Evolutionary conservation across 805 yeast genomes (phyloP).

Genomic region (Wickerhamomyces rabaulensis): DNA sequence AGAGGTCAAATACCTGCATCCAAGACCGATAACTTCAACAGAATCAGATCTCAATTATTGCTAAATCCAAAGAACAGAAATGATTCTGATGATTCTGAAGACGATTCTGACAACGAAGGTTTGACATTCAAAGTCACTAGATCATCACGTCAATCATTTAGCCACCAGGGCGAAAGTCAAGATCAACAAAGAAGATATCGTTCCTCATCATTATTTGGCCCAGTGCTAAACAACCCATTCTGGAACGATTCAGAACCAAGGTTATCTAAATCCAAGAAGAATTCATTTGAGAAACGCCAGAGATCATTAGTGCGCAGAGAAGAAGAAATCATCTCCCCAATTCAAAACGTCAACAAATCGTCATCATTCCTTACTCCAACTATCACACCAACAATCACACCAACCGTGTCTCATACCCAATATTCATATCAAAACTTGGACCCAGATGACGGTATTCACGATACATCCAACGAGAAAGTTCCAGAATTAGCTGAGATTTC

Average conservation of each 20-base stretch:
- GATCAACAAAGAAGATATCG: conserved; percentile 20
- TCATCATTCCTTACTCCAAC: conserved; percentile 2
- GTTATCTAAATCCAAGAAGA: conserved; percentile 2
- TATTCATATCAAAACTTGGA: conserved; percentile 20
- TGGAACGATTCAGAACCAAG: conserved; percentile 9
- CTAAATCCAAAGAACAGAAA: conserved; percentile 9
- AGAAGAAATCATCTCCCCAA: conserved; percentile 11
- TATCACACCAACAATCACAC: conserved; percentile 10
- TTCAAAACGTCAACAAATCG: not conserved
- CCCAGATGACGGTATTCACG: conserved; percentile 21
- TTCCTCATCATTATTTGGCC: conserved; percentile 23
- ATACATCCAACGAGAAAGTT: conserved; percentile 4
- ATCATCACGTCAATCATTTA: conserved; percentile 9
- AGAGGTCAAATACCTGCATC: conserved; percentile 13
- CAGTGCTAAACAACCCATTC: conserved; percentile 19
- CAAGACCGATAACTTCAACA: conserved; percentile 9
- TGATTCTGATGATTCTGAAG: conserved; percentile 10
- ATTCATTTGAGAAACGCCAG: conserved; percentile 12
- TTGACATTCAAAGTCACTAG: conserved; percentile 20
- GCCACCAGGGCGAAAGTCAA: not conserved
- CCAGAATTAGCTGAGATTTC: conserved; percentile 23
- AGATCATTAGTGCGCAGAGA: conserved; percentile 7
- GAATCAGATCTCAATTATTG: conserved; percentile 21
- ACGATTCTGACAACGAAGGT: conserved; percentile 22
- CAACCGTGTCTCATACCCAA: conserved; percentile 5